Conservation (phyloP, 2,329 filamentous ascomycete genomes). For the Aureobasidium sp. region DNA sequence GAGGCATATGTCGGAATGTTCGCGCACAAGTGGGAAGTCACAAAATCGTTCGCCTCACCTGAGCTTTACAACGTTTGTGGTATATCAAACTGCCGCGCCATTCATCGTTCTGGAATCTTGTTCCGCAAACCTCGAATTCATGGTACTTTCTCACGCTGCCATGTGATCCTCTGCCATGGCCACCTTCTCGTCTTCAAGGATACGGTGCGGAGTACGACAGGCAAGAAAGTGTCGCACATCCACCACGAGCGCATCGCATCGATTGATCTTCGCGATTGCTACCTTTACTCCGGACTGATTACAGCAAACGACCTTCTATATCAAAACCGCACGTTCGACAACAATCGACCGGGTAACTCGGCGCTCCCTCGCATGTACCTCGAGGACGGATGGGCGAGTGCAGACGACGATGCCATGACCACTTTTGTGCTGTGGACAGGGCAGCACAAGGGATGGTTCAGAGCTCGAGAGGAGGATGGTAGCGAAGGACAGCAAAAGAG, state of each 20-base stretch:
- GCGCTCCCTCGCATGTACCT: constrained; percentile 53
- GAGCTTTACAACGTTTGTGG: constrained; percentile 60
- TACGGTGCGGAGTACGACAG: constrained; percentile 46
- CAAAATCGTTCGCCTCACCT: constrained; percentile 53
- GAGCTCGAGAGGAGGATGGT: constrained; percentile 27
- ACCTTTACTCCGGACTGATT: constrained; percentile 56
- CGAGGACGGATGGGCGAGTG: constrained; percentile 52
- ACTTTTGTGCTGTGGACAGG: constrained; percentile 61
- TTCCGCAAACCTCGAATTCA: constrained; percentile 58
- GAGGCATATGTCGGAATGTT: constrained; percentile 60
- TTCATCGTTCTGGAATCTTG: constrained; percentile 53
- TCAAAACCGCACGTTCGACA: constrained; percentile 56
- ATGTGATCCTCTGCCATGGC: constrained; percentile 53
- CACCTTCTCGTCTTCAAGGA: constrained; percentile 56
- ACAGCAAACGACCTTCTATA: constrained; percentile 57
- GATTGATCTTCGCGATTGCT: constrained; percentile 54
- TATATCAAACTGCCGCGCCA: constrained; percentile 53
- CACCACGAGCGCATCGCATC: constrained; percentile 53
- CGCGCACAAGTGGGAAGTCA: constrained; percentile 60
- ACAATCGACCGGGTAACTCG: constrained; percentile 51
- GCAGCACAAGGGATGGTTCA: constrained; percentile 49
- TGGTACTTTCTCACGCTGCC: constrained; percentile 51
- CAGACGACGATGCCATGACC: constrained; percentile 58
- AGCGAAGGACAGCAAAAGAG: constrained; percentile 15
- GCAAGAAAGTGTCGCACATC: constrained; percentile 50